Evolutionary conservation across 1,139 yeast genomes (phyloP).

Genomic region (Sugiyamaella grinbergsii): DNA sequence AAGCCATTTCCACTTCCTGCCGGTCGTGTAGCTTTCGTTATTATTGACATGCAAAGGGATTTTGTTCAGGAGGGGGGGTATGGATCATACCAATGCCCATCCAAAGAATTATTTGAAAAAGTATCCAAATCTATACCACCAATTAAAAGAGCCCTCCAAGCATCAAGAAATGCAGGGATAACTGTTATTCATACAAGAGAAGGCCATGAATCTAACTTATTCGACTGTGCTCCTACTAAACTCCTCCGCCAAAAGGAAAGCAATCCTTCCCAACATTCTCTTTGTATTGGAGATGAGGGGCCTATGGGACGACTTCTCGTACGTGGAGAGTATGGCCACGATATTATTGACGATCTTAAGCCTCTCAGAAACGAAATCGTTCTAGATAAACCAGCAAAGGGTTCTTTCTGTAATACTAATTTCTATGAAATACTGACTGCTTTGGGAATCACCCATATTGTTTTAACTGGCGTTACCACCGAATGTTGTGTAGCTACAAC

Average conservation of each 20-base stretch:
- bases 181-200: constrained; percentile 39
- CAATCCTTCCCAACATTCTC: constrained; percentile 30
- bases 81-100: constrained; percentile 39
- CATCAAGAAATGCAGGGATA: constrained; percentile 36
- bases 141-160: constrained; percentile 27
- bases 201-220: constrained; percentile 36
- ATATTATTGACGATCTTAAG: constrained; percentile 37
- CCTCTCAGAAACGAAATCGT: constrained; percentile 35
- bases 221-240: constrained; percentile 39
- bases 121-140: constrained; percentile 34
- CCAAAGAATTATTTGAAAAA: constrained; percentile 33
- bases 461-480: constrained; percentile 39
- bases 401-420: constrained; percentile 39
- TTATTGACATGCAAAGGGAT: constrained; percentile 41
- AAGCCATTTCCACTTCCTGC: constrained; percentile 34
- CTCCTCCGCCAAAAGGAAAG: constrained; percentile 33
- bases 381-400: constrained; percentile 41
- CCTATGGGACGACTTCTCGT: constrained; percentile 40
- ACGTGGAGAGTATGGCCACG: constrained; percentile 40
- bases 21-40: constrained; percentile 36
- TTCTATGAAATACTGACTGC: constrained; percentile 36
- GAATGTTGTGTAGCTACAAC: constrained; percentile 41
- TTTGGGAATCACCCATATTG: constrained; percentile 36
- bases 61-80: constrained; percentile 38
- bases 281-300: constrained; percentile 38